Percentiles rank a stretch among this genome's conserved stretches.
Conservation (phyloP, 495 filamentous ascomycete genomes). For the Pyrenopolyporus hunteri region DNA sequence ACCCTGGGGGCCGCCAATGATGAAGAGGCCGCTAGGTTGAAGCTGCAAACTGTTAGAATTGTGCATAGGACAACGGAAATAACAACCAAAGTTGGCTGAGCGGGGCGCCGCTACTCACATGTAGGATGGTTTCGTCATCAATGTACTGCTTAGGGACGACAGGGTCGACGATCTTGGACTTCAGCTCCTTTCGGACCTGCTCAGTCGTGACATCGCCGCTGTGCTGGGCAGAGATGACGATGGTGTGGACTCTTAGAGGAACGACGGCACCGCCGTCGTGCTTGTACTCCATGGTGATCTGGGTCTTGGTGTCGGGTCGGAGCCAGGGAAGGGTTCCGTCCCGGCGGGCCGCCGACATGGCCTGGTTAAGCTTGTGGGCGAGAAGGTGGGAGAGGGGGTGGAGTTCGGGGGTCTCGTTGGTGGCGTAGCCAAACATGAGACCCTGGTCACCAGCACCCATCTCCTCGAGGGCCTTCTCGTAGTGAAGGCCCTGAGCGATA, state of each 20-base stretch:
- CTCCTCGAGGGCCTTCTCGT: constrained; percentile 95
- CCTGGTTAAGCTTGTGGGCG: constrained; percentile 93
- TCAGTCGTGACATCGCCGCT: constrained; percentile 87
- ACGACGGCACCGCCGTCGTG: constrained; percentile 94
- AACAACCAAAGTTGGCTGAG: constrained; percentile 32
- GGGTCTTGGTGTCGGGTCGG: constrained; percentile 98
- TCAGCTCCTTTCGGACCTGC: constrained; percentile 89
- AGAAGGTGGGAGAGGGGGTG: constrained; percentile 91
- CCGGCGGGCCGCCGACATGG: constrained; percentile 85
- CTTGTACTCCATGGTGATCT: constrained; percentile 98
- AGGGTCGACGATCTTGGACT: constrained; percentile 95
- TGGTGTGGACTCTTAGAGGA: constrained; percentile 90
- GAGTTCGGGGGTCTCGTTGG: constrained; percentile 97
- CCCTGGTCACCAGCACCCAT: constrained; percentile 99
- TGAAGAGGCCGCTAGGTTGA: constrained; percentile 97
- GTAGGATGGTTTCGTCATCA: constrained; percentile 90
- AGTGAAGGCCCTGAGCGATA: constrained; percentile 97
- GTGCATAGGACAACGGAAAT: not conserved
- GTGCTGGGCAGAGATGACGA: constrained; percentile 97
- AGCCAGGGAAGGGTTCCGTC: constrained; percentile 92
- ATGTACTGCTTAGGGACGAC: constrained; percentile 91
- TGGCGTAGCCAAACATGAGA: constrained; percentile 99
- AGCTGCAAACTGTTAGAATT: constrained; percentile 57
- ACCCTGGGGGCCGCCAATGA: constrained; percentile 98
- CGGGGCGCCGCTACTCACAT: constrained; percentile 60